Evolutionary conservation across 257 asterid genomes (phyloP), one percentile per base, ranked within the genome.

Genomic region (Capsicum rhomboideum): DNA sequence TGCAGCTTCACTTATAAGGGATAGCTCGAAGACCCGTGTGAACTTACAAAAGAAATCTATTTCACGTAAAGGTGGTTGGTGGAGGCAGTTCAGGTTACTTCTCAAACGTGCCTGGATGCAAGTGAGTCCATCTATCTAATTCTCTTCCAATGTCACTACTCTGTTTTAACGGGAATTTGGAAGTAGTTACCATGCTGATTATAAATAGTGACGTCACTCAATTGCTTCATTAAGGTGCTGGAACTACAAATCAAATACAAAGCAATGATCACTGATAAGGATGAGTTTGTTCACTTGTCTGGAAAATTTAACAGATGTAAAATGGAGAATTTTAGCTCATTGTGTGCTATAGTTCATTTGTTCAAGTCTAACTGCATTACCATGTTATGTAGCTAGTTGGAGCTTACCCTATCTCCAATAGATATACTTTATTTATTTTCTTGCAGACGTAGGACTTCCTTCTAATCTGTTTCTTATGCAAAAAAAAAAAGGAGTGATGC

Each of bases 81-180:
- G 95, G 97, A 91, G 89, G 87, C 99, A 96, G 88, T 96, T 96
- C 63, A 71, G 84, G 75, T 87, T 96, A 74, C 98, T 96, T 85
- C 94, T 96, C 82, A 94, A 87, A 86, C 98, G 98, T 78, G 99
- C 98, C 42, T 96, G 98, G 99, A 92, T 94, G 99, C 99, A 96
- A 95, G 99, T 91, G 87, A 71, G 80, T 85, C 34, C 52, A 82
- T 80, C 54, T 13, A 42, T 67, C 6, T 54, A 10, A 21, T 42
- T 66, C 20, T 80, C 75, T 54, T 12, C 34, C 26, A 6, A 49
- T 67, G 53, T 67, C 67, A 82, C 5, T 66, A 29, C 52, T 0
- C 34, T 17, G 37, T 18, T 82, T 31, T 20, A 29, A 67, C 14
- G 3, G 54, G 23, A 44, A 64, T 82, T 44, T 59, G 59, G 84